phyloP scores from a whole-genome alignment of 257 asterid species.

The Solanum commersonii region DNA sequence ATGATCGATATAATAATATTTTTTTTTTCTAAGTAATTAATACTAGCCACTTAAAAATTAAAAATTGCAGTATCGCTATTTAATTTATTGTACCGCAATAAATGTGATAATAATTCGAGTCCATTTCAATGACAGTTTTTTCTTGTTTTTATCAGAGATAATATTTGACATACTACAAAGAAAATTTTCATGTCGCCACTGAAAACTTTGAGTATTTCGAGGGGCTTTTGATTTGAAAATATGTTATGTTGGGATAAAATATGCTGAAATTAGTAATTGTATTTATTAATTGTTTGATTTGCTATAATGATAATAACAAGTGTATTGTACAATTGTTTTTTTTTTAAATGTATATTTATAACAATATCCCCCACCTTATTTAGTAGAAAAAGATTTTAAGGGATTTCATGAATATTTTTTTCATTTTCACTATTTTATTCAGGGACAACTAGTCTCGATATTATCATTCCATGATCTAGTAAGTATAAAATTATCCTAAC shows the following conservation, averaged over 20 bases:
- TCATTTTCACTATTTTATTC: too few relatives aligned
- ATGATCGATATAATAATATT: not conserved
- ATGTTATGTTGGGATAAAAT: not conserved
- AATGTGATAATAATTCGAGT: not conserved
- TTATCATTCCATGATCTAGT: too few relatives aligned
- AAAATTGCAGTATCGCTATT: too few relatives aligned
- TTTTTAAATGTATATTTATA: too few relatives aligned
- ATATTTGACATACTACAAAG: not conserved
- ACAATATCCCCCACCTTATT: not conserved
- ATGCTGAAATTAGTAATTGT: not conserved
- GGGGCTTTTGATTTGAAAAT: not conserved
- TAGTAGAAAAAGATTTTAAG: not conserved
- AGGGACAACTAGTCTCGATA: too few relatives aligned
- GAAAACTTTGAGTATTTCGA: not conserved
- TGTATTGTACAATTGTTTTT: not conserved
- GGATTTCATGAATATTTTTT: too few relatives aligned
- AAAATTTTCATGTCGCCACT: not conserved
- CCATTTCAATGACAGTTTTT: not conserved
- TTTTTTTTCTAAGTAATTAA: not conserved
- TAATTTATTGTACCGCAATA: not conserved
- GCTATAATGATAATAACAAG: too few relatives aligned
- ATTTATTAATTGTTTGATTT: not conserved
- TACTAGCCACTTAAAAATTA: not conserved
- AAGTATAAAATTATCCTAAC: too few relatives aligned
- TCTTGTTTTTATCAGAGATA: not conserved